A percentile compares a stretch with the other conserved stretches of the same genome.
Evolutionary conservation across 164 flowering plant genomes (phyloP).

Genomic region (Macadamia integrifolia): DNA sequence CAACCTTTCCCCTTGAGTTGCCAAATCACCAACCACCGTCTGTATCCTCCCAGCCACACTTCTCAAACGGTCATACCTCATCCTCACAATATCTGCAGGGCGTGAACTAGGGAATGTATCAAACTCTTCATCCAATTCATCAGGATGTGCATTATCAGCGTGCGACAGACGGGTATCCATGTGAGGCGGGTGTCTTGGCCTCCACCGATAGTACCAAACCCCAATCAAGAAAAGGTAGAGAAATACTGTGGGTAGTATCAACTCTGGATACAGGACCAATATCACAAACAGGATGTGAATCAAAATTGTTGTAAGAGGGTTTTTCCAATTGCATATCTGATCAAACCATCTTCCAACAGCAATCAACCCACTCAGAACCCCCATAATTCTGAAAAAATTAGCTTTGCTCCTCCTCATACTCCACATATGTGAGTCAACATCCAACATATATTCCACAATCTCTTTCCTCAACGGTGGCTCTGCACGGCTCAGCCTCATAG

Average conservation of each 20-base stretch:
- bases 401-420: conserved; percentile 84
- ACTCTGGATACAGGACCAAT: conserved; percentile 72
- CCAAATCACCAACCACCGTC: conserved; percentile 69
- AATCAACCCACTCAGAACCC: conserved; percentile 56
- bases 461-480: conserved; percentile 82
- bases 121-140: conserved; percentile 76
- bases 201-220: conserved; percentile 58
- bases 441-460: conserved; percentile 77
- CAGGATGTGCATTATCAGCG: conserved; percentile 56
- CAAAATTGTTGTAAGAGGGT: conserved; percentile 74
- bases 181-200: conserved; percentile 72
- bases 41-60: conserved; percentile 72
- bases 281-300: conserved; percentile 73
- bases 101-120: conserved; percentile 68
- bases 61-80: conserved; percentile 68
- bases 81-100: conserved; percentile 46
- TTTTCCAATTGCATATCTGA: conserved; percentile 76
- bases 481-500: conserved; percentile 66
- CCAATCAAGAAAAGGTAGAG: conserved; percentile 78
- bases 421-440: conserved; percentile 81
- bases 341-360: conserved; percentile 75
- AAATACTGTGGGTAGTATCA: conserved; percentile 71
- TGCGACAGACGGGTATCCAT: conserved; percentile 71
- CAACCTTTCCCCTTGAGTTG: conserved; percentile 75
- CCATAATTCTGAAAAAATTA: conserved; percentile 74